Base-by-base conservation (phyloP, 2,329 filamentous ascomycete species). In the Knufia petricola region DNA sequence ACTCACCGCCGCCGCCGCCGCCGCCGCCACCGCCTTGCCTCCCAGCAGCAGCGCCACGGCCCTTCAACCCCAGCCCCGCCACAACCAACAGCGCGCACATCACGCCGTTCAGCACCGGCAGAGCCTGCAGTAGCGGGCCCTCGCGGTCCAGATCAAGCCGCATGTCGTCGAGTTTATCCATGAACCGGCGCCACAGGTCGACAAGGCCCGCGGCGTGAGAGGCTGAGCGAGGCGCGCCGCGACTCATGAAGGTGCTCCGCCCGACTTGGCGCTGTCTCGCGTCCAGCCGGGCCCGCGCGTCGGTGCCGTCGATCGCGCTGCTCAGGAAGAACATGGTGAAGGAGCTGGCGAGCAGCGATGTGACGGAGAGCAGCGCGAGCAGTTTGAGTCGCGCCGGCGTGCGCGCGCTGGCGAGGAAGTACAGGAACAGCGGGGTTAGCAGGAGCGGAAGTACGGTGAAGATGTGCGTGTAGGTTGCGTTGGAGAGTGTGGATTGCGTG, bases 271-370 rank as follows among this genome's bases (percentile, higher is more conserved):
- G 42, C 41, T 48, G 26, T 31, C n/a, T 42, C 21, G 8, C 21
- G 24, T 21, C 30, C 17, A 28, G 44, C 15, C 17, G 39, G 28
- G 13, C 40, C n/a, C 26, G 46, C 3, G 6, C 36, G 30, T 12
- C 17, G 13, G 10, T 51, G 43, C 23, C 31, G 23, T 32, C 30
- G 26, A 15, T 20, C n/a, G n/a, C n/a, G 23, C n/a, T 17, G 17
- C 55, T 48, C 10, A 56, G 31, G 34, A 52, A 52, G 32, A 49
- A 53, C 55, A 57, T 57, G 19, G 50, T 53, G 30, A 58, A 56
- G 9, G 52, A 50, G 46, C 49, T 56, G n/a, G 51, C 48, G 39
- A 51, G 12, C 13, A 59, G 51, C 30, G 52, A 55, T 13, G 55
- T 59, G 41, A 56, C 50, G 41, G 53, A 47, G 31, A 59, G 40